A percentile compares a stretch with the other conserved stretches of the same genome.
Conservation (phyloP, 371 early-diverging fungal species). For the Apophysomyces trapeziformis region DNA sequence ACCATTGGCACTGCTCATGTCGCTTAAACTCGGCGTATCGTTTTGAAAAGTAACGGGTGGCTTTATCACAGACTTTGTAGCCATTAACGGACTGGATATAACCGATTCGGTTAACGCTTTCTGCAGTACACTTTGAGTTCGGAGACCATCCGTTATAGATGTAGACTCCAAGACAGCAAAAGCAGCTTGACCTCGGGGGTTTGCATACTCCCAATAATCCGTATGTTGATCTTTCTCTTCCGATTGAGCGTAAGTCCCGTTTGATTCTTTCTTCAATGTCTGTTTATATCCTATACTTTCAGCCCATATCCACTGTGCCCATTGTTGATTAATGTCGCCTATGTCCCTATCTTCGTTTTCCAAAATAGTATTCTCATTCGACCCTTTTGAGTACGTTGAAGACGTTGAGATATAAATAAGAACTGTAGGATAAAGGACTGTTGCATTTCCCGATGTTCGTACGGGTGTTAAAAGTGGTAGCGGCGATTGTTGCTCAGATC, state of each 20-base stretch:
- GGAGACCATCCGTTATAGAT: constrained; percentile 19
- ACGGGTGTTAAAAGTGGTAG: constrained; percentile 21
- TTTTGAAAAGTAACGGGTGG: constrained; percentile 5
- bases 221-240: background rate
- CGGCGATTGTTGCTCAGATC: background rate
- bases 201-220: constrained; percentile 29
- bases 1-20: background rate
- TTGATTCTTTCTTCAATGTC: background rate
- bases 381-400: constrained; percentile 27
- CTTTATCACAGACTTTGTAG: constrained; percentile 35
- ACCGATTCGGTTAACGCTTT: constrained; percentile 34
- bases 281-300: constrained; percentile 8
- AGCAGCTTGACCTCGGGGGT: constrained; percentile 10
- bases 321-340: constrained; percentile 46
- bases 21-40: background rate
- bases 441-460: constrained; percentile 21
- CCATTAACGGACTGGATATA: constrained; percentile 38
- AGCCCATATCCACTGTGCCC: constrained; percentile 46
- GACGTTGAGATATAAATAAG: constrained; percentile 40
- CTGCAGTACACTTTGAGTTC: constrained; percentile 30
- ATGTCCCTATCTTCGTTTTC: constrained; percentile 43
- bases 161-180: constrained; percentile 10
- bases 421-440: constrained; percentile 36
- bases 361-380: constrained; percentile 30
- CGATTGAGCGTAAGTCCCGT: constrained; percentile 5